Base-by-base conservation (phyloP, 2,329 filamentous ascomycete genomes). In the Orbilia blumenaviensis region DNA sequence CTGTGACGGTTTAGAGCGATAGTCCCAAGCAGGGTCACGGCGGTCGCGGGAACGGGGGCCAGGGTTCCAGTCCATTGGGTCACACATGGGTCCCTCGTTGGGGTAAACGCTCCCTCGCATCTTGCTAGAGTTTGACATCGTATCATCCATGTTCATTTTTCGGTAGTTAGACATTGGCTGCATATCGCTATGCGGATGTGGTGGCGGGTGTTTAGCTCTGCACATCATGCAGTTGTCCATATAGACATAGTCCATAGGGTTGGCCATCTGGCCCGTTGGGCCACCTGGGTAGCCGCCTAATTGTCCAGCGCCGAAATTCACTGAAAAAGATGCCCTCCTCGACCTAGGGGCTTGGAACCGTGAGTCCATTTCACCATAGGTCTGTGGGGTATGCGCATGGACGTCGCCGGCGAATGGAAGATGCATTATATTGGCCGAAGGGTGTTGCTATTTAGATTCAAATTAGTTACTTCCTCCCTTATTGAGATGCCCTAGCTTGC, bases 111-210 rank as follows among this genome's bases (percentile, higher is more conserved):
- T 36, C 23, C 29, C 36, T 14, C 66, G 34, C 56, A 61, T 25
- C 36, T 60, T 72, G 48, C 58, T 64, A 2, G 60, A 56, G 2
- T 25, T 58, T 14, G 54, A 44, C 16, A 64, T 23, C 6, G 36
- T 46, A 21, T 72, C 67, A 14, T 72, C 67, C 58, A 64, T 64
- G 2, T 46, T 25, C 38, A 60, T 52, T 14, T 72, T 36, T 4
- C 67, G 67, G 14, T 46, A 38, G 8, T 12, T 32, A 29, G 42
- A 63, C 54, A 62, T 71, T 9, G 67, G 14, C 29, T 34, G 38
- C 18, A 64, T 36, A 16, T 72, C 67, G 16, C 46, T 48, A n/a
- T 72, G 60, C 14, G 67, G 67, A 12, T 72, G 67, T n/a, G 67
- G 67, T 27, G 21, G 18, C 5, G 67, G 67, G 27, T 72, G 67